Percentiles rank a stretch among this genome's conserved stretches.
Evolutionary conservation across 306 rosid genomes (phyloP).

Genomic region (Ammopiptanthus mongolicus): DNA sequence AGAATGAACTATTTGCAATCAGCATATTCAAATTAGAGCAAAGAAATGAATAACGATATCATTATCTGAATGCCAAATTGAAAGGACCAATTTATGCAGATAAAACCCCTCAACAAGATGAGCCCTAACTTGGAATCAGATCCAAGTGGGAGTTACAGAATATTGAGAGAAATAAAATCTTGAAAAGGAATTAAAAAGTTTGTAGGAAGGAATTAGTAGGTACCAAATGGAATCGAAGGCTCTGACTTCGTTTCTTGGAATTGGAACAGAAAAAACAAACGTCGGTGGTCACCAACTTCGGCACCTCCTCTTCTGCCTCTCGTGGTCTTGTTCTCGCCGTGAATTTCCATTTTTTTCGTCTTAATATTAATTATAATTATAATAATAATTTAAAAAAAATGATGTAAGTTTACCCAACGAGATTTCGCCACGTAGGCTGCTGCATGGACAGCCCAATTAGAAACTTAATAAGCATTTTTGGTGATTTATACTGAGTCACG

Average conservation of each 20-base stretch:
- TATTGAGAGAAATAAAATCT: neutral
- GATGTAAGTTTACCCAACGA: slow-evolving; percentile 43
- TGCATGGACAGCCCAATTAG: neutral
- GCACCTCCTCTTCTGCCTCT: neutral
- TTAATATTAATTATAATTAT: neutral
- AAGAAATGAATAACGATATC: neutral
- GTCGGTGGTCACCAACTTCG: neutral
- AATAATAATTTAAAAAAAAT: neutral
- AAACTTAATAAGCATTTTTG: too few species aligned
- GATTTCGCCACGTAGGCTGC: slow-evolving; percentile 27
- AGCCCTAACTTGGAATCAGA: slow-evolving; percentile 32
- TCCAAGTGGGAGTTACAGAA: neutral
- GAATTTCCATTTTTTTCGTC: neutral
- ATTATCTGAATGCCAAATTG: neutral
- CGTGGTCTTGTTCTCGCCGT: slow-evolving; percentile 3
- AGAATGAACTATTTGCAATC: neutral
- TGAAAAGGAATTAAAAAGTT: neutral
- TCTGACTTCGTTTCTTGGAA: neutral
- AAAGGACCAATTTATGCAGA: neutral
- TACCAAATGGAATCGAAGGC: slow-evolving; percentile 4
- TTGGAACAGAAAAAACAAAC: neutral
- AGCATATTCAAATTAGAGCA: neutral
- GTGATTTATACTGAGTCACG: too few species aligned
- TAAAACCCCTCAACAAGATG: neutral
- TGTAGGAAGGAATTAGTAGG: neutral